Percentiles rank a stretch among this genome's conserved stretches.
Evolutionary conservation across 192 early-diverging fungal genomes (phyloP).

Genomic region (Gonapodya sp.): DNA sequence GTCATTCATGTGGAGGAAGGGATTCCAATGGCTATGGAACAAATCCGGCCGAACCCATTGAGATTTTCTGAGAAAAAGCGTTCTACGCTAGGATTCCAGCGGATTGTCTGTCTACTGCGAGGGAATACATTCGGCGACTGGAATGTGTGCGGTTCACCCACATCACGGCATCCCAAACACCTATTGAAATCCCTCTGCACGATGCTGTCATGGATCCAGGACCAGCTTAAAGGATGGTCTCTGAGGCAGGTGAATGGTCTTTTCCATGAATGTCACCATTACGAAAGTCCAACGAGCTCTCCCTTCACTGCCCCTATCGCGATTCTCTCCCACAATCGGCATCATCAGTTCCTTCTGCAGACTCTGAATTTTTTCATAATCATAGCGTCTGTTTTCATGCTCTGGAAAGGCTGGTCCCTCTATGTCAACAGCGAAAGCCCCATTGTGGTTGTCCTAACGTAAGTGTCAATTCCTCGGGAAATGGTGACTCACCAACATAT

Average conservation of each 20-base stretch:
- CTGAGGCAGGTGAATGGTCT: not conserved
- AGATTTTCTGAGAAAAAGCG: too few species aligned
- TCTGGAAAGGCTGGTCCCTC: slow-evolving; percentile 87
- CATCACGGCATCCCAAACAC: too few species aligned
- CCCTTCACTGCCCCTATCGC: not conserved
- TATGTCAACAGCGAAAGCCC: slow-evolving; percentile 87
- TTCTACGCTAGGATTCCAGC: too few species aligned
- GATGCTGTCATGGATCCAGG: not conserved
- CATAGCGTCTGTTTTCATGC: slow-evolving; percentile 85
- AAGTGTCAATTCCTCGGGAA: too few species aligned
- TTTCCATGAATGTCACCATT: too few species aligned
- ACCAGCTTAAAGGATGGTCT: not conserved
- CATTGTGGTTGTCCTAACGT: slow-evolving; percentile 93
- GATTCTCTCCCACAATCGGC: not conserved
- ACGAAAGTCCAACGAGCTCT: not conserved
- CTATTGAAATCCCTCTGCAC: too few species aligned
- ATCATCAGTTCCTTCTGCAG: slow-evolving; percentile 37
- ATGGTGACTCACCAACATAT: not conserved
- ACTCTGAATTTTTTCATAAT: slow-evolving; percentile 82
- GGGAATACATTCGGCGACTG: too few species aligned
- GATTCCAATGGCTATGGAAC: too few species aligned
- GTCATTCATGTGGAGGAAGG: too few species aligned
- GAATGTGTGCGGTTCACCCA: too few species aligned
- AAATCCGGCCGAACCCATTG: too few species aligned
- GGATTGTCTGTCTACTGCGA: too few species aligned